Evolutionary conservation across 345 rosid genomes (phyloP), one percentile per base, ranked within the genome.

Genomic region (Lagerstroemia speciosa): DNA sequence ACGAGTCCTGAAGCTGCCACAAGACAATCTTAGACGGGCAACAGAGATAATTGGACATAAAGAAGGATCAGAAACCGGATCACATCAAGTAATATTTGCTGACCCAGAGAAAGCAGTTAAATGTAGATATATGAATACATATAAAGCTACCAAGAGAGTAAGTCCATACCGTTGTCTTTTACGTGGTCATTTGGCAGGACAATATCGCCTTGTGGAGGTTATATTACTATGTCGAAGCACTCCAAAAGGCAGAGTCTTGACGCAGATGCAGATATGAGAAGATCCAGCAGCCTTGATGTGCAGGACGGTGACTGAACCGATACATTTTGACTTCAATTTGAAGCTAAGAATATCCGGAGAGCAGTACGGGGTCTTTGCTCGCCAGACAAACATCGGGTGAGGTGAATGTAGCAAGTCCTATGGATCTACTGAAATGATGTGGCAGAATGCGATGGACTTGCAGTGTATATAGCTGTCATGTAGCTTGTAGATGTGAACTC

Each of bases 121-220:
- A 8, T 17, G 16, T 24, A 6, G 40, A 24, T 27, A 34, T 30
- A n/a, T 38, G 10, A 7, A 36, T 38, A 0, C 24, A 30, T 63
- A 62, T 29, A 15, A 60, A 14, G 29, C 58, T n/a, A 20, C 31
- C 9, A 26, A 50, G 8, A 19, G 24, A 48, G 19, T 4, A 48
- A 15, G 16, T 11, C 46, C 55, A 5, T 4, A 6, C 15, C 24
- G 3, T 48, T 48, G 15, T 17, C 6, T 1, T 50, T 32, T 34
- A 24, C 34, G 58, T 16, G 43, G 73, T 72, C 50, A 63, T 61
- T 62, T 61, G 75, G 67, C 82, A 83, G 88, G 86, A 82, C 61
- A 76, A 82, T 40, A 46, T 48, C n/a, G 85, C 84, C 0, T 87
- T 85, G 8, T 85, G 85, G 87, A 80, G 89, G 71, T 62, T 85